Evolutionary conservation across 805 yeast species (phyloP), one percentile per base, ranked within the genome.

Genomic region (Yarrowia hollandica): DNA sequence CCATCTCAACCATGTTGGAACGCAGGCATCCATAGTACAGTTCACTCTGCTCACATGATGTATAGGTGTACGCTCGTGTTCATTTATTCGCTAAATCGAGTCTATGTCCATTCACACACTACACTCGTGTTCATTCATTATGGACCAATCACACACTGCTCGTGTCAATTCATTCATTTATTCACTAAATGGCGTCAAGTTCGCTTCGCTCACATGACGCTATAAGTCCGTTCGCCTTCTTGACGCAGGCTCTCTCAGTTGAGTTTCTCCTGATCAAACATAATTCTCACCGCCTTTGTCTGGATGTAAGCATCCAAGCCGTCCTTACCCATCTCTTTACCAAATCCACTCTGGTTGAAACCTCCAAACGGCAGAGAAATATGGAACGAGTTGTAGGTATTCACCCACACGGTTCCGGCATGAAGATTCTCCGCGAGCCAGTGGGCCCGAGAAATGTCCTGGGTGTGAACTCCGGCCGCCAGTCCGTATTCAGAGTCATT

Each of bases 381-480:
- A 66, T 82, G 84, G 66, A 83, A 82, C 65, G 82, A 86, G 66
- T 85, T 85, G 57, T 85, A 82, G 10, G 84, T 78, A 72, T 86
- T 86, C 66, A 86, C 74, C 82, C 86, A 86, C 22, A 85, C 82
- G 52, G 81, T 80, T 21, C 92, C 92, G 4, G 87, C 82, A 63
- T 82, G 79, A 59, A 86, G 70, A 34, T 79, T 80, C 42, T 77
- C 71, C 8, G 90, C 86, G 66, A 84, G 76, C 44, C 74, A 70
- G 69, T 87, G 88, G 3, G 90, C 94, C 60, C 79, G 76, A 56
- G 78, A 76, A 62, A 88, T 76, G 69, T 87, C 84, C 62, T 75
- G 74, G 42, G 95, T 82, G 77, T 88, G 89, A 6, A 89, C 81
- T 68, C 91, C 85, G 3, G 91, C 88, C 9, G 91, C 96, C 61